These are phyloP conservation scores for Leccinum pellstonianum DNA, from an alignment of 768 basidiomycete species.

Conservation along the genomic window DNA sequence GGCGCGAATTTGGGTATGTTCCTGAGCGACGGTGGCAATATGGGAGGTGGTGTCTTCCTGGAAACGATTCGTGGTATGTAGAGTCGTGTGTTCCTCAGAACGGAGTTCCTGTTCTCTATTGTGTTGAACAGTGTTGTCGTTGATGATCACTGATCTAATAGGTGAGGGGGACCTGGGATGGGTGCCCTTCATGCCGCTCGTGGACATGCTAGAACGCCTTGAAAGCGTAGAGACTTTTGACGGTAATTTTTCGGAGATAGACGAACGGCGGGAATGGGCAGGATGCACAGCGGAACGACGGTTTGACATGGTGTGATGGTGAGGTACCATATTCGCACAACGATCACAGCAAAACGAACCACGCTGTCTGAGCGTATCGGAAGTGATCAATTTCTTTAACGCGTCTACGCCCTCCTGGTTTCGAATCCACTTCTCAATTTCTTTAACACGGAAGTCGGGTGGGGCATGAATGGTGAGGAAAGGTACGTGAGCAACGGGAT, in stretches of 20 bases:
- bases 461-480: conserved; percentile 72
- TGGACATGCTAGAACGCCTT: conserved; percentile 22
- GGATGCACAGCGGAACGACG: conserved; percentile 31
- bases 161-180: conserved; percentile 12
- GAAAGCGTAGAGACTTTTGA: conserved; percentile 11
- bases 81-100: conserved; percentile 19
- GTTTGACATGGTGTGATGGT: conserved; percentile 27
- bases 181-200: conserved; percentile 3
- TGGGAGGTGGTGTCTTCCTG: conserved; percentile 18
- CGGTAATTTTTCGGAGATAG: conserved; percentile 21
- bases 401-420: conserved; percentile 39
- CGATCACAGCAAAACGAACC: conserved; percentile 35
- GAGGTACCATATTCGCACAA: conserved; percentile 34
- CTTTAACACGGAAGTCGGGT: conserved; percentile 69
- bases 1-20: conserved; percentile 15
- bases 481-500: conserved; percentile 40
- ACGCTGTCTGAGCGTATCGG: conserved; percentile 26
- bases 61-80: conserved; percentile 10
- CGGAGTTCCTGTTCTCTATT: conserved; percentile 13
- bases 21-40: conserved; percentile 6
- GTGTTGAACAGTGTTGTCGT: conserved; percentile 13
- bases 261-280: conserved; percentile 26
- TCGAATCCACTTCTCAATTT: conserved; percentile 77
- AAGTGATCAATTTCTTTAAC: conserved; percentile 20
- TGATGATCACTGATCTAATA: conserved; percentile 10